Conservation (phyloP, 345 rosid species). For the Eutrema heterophyllum region DNA sequence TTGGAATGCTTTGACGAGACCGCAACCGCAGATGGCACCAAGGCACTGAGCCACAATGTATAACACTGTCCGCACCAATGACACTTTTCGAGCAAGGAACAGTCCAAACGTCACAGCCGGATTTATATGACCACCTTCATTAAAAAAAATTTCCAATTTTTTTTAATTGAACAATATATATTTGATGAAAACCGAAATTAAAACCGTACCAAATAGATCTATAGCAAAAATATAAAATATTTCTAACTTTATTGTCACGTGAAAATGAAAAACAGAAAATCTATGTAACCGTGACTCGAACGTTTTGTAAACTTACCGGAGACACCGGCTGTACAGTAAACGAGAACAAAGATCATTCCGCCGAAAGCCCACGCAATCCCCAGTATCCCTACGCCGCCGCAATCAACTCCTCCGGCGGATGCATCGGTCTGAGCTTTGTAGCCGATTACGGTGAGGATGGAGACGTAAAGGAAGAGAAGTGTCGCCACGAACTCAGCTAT, state of each 20-base stretch:
- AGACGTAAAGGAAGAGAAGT: slow-evolving; percentile 69
- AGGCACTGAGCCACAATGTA: slow-evolving; percentile 65
- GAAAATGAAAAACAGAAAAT: neutral
- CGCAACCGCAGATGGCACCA: slow-evolving; percentile 66
- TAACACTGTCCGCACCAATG: slow-evolving; percentile 45
- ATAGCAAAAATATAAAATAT: neutral
- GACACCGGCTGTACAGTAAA: slow-evolving; percentile 91
- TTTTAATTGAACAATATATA: too few relatives aligned
- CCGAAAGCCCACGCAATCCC: slow-evolving; percentile 98
- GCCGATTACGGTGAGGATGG: slow-evolving; percentile 73
- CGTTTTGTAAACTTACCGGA: slow-evolving; percentile 53
- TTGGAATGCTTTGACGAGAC: slow-evolving; percentile 60
- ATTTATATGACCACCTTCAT: slow-evolving; percentile 51
- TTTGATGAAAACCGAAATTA: too few relatives aligned
- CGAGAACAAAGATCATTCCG: slow-evolving; percentile 93
- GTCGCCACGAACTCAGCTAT: slow-evolving; percentile 89
- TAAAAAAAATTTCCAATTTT: too few relatives aligned
- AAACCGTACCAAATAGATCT: too few relatives aligned
- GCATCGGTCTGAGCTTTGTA: slow-evolving; percentile 54
- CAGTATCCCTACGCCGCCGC: slow-evolving; percentile 81
- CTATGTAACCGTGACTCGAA: slow-evolving; percentile 2
- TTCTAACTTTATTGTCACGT: neutral
- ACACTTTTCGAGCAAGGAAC: slow-evolving; percentile 51
- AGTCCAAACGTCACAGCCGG: slow-evolving; percentile 66
- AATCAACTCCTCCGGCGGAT: slow-evolving; percentile 23